Evolutionary conservation across 371 early-diverging fungal genomes (phyloP).

Genomic region (Mucor plumbeus): DNA sequence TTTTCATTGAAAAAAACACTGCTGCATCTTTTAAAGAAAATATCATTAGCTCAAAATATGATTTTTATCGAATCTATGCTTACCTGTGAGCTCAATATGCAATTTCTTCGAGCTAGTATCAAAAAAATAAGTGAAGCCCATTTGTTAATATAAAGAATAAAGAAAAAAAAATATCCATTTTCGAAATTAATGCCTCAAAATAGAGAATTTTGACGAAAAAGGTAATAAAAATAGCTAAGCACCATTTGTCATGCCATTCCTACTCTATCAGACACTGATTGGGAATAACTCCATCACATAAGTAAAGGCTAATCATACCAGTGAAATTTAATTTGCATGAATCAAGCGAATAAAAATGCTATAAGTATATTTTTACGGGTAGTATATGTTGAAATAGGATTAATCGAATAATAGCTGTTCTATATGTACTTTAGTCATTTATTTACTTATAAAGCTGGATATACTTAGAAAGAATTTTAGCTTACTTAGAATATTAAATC

Average conservation of each 20-base stretch:
- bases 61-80: background rate
- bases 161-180: background rate
- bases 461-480: too few relatives aligned
- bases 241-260: background rate
- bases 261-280: background rate
- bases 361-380: too few relatives aligned
- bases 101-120: background rate
- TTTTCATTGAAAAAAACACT: constrained; percentile 1
- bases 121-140: background rate
- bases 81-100: background rate
- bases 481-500: too few relatives aligned
- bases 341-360: too few relatives aligned
- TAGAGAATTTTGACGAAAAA: background rate
- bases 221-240: background rate
- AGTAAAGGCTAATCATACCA: too few relatives aligned
- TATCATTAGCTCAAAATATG: background rate
- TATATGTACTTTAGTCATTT: too few relatives aligned
- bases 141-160: background rate
- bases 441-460: too few relatives aligned
- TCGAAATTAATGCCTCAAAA: background rate
- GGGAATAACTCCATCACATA: too few relatives aligned
- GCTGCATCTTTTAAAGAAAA: background rate
- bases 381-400: too few relatives aligned
- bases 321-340: background rate
- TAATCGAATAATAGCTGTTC: too few relatives aligned